phyloP scores from a whole-genome alignment of 495 filamentous ascomycete genomes.

The Trichoderma erinaceum region DNA sequence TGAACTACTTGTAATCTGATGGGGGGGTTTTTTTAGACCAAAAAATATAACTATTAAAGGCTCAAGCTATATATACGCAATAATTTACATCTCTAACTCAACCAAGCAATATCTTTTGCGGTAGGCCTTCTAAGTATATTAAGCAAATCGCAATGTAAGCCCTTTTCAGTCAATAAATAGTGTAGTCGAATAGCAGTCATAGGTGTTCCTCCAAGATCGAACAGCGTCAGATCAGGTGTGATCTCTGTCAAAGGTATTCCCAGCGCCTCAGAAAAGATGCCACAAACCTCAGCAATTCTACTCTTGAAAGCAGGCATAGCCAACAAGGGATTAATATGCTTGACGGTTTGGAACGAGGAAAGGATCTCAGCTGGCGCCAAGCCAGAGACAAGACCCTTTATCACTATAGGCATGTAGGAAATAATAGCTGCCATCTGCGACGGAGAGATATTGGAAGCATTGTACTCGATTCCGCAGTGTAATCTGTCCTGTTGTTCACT shows the following conservation, averaged over 20 bases:
- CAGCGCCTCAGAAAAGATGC: background rate
- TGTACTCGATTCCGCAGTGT: conserved; percentile 3
- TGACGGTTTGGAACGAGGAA: background rate
- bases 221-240: background rate
- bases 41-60: too few species aligned
- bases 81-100: background rate
- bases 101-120: background rate
- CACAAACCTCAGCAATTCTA: background rate
- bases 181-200: background rate
- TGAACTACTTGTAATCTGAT: too few species aligned
- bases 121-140: background rate
- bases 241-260: background rate
- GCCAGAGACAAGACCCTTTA: background rate
- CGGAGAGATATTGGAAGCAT: background rate
- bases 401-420: background rate
- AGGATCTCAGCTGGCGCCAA: background rate
- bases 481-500: background rate
- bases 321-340: background rate
- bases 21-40: too few species aligned
- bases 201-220: background rate
- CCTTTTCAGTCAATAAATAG: background rate
- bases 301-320: background rate
- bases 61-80: background rate
- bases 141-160: background rate
- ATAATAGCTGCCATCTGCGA: background rate